phyloP scores from a whole-genome alignment of 1,284 basidiomycete species.

The Lentinus polychrous region DNA sequence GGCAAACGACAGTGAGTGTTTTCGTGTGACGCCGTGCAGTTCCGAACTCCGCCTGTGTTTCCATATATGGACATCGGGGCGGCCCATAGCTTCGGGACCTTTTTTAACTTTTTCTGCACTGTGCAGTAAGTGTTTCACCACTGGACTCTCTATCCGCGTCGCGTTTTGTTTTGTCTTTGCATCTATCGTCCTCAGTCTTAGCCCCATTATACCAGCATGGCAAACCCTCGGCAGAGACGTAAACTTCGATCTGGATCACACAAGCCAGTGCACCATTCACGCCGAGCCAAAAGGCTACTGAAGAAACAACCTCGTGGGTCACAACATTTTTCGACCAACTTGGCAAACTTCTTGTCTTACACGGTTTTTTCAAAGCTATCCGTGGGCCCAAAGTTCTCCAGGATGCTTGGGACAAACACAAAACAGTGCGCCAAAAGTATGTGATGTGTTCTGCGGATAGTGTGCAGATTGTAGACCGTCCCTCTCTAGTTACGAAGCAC shows the following conservation, averaged over 20 bases:
- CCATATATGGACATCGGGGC: too few relatives aligned
- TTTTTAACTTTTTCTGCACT: too few relatives aligned
- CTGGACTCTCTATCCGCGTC: too few relatives aligned
- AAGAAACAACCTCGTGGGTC: slow-evolving; percentile 70
- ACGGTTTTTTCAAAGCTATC: slow-evolving; percentile 51
- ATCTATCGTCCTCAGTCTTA: too few relatives aligned
- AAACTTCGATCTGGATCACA: slow-evolving; percentile 72
- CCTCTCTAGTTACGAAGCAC: slow-evolving; percentile 60
- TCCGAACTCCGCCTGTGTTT: too few relatives aligned
- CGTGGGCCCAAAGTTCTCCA: slow-evolving; percentile 80
- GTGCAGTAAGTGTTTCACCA: too few relatives aligned
- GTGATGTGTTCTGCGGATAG: slow-evolving; percentile 22
- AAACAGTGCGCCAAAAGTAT: slow-evolving; percentile 93
- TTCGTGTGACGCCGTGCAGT: too few relatives aligned
- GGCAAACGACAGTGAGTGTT: not conserved
- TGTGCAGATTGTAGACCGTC: slow-evolving; percentile 1
- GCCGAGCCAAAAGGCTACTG: slow-evolving; percentile 63
- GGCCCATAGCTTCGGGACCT: too few relatives aligned
- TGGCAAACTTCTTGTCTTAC: slow-evolving; percentile 6
- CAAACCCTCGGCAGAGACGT: slow-evolving; percentile 85
- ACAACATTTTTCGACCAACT: slow-evolving; percentile 6
- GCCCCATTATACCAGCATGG: slow-evolving; percentile 46
- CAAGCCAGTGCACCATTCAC: slow-evolving; percentile 63
- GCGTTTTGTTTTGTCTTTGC: too few relatives aligned
- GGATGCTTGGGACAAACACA: slow-evolving; percentile 82